Base-by-base conservation (phyloP, 192 early-diverging fungal genomes). In the Linderina pennispora region DNA sequence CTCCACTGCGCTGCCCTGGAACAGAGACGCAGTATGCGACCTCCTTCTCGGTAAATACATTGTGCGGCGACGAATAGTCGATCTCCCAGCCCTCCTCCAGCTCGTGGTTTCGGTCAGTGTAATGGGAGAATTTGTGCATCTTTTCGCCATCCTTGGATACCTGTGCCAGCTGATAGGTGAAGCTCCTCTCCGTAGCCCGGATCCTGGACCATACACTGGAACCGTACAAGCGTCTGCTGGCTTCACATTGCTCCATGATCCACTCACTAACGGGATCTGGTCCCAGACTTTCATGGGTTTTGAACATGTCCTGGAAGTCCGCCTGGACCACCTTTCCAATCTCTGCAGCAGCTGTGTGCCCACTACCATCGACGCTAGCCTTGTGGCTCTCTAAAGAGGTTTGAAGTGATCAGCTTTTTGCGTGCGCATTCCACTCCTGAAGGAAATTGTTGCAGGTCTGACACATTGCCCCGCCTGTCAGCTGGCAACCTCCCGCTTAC, bases 151-250 rank as follows among this genome's bases (percentile, higher is more conserved):
- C 19, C 37, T 43, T 2, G 49, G 8, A 36, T 74, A 67, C 18
- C 8, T 56, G 62, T 0, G 70, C 70, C 1, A 66, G n/a, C 47
- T 8, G 64, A 53, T n/a, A 74, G 40, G 35, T 66, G 63, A 1
- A 74, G 58, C 17, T 89, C 85, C 45, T 86, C 79, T 8, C 80
- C 85, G 19, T 86, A 78, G 38, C 80, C 78, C 2, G 84, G 84
- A 37, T 89, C 86, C 61, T 89, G 87, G 4, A 89, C 76, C 87
- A 89, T 89, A 62, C 82, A 85, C 31, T 81, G 68, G 50, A 87
- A 87, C n/a, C 85, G 56, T 15, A 87, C 81, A 4, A 89, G 65
- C 8, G 58, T 45, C 1, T 64, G n/a, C n/a, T 22, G 19, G 48
- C 22, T 20, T 50, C 1, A 21, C 9, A 4, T 8, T 8, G 16